Evolutionary conservation across 2,329 filamentous ascomycete genomes (phyloP), one percentile per base, ranked within the genome.

Genomic region (Neofusicoccum sp.): DNA sequence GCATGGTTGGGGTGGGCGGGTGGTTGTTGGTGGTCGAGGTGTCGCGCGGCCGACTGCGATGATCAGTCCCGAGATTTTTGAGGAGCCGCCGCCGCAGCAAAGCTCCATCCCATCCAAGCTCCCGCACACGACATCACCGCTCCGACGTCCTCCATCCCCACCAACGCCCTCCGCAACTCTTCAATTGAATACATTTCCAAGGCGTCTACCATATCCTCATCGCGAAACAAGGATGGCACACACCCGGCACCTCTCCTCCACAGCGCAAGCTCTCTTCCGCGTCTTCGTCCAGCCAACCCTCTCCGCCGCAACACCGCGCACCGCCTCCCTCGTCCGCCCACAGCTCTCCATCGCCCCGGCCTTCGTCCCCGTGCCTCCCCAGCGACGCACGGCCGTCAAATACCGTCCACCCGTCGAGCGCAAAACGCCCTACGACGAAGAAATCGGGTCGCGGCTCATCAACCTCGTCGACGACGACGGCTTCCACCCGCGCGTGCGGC

Each of bases 401-500:
- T 74, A 70, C 43, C 74, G 74, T 53, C 69, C 71, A 8, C 66
- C 77, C 5, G 70, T 73, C 58, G 69, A 74, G 63, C 73, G 76
- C 59, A 30, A 5, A n/a, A 74, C 70, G 40, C 76, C 75, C 36
- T 75, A 75, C 68, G 77, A 86, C 74, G 65, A 75, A 14, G 78
- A 80, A 51, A 86, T 86, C 67, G 65, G 64, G 6, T 74, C 75
- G 38, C 70, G 74, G 6, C 64, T 68, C 12, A 71, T 86, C 16
- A 73, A 76, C 54, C 67, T 82, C 59, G 77, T 82, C 36, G 74
- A 78, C 60, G 67, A 69, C 1, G 65, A 71, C 54, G 68, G 75
- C n/a, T 78, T 79, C 60, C 65, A 70, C 11, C 62, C 67, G 1
- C 65, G 74, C 11, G 68, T 69, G 1, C 64, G 65, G 4, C 72